These are phyloP conservation scores for Lolium rigidum DNA, from an alignment of 176 grass and related monocot species.

Conservation along the genomic window DNA sequence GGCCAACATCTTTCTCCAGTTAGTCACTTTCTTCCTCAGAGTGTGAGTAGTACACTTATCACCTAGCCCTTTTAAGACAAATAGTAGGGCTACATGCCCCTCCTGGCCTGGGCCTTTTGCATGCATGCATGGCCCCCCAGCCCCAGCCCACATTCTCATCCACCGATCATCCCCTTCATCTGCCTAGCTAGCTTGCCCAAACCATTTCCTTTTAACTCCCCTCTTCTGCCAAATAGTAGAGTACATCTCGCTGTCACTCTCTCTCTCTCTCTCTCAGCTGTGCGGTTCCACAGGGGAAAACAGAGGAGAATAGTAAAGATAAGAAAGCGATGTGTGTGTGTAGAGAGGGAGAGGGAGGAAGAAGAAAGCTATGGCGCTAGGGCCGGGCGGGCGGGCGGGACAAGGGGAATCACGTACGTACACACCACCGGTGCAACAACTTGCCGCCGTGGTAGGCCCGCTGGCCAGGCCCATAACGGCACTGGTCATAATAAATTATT, in stretches of 20 bases:
- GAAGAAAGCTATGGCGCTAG: not conserved
- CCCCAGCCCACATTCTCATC: not conserved
- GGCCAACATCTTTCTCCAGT: conserved; percentile 63
- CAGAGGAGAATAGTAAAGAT: conserved; percentile 57
- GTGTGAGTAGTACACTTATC: conserved; percentile 21
- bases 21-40: conserved; percentile 64
- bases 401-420: conserved; percentile 45
- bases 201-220: not conserved
- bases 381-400: not conserved
- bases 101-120: not conserved
- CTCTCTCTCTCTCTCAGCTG: not conserved
- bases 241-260: not conserved
- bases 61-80: conserved; percentile 48
- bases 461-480: conserved; percentile 43
- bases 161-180: not conserved
- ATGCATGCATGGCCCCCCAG: conserved; percentile 9
- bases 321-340: conserved; percentile 54
- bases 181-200: not conserved
- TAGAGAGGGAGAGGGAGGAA: not conserved
- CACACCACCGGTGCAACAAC: conserved; percentile 52
- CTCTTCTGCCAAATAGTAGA: not conserved
- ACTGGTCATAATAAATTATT: conserved; percentile 56
- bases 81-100: conserved; percentile 21
- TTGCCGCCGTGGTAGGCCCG: conserved; percentile 55
- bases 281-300: conserved; percentile 40